Evolutionary conservation across 805 yeast species (phyloP), one percentile per base, ranked within the genome.

Genomic region (Myxozyma mucilagina): DNA sequence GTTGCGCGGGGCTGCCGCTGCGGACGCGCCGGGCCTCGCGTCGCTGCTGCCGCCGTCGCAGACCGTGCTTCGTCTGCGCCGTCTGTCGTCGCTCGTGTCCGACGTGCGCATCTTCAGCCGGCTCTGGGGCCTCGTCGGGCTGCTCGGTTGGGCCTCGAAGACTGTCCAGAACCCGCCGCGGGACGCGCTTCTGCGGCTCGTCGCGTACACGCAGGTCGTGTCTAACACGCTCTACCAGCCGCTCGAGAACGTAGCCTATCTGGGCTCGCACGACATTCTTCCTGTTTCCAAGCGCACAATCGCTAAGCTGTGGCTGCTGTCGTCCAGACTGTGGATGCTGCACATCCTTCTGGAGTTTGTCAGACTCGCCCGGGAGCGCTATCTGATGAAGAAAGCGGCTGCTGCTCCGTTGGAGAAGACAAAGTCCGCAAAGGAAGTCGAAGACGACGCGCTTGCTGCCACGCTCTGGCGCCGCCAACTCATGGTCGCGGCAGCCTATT

Each of bases 241-340:
- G 2, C 68, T 77, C 10, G 80, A 77, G 67, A 75, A 78, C 59
- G 47, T 73, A 13, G 80, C 80, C 2, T 77, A 75, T 50, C 66
- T 77, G 47, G 75, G 72, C 24, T 60, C 70, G 47, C 76, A 78
- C 67, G 71, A 71, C 41, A 71, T 77, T 8, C 39, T 76, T n/a
- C 68, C 69, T 13, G 42, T 77, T 14, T 59, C 70, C 18, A 56
- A 65, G n/a, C 52, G 55, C 13, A 59, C 62, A 6, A 72, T 73
- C 56, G 67, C 66, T 24, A 69, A 69, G 57, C 64, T 76, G 5
- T 76, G 79, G 79, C 66, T 70, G 13, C 63, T 67, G 36, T 72
- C 77, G 13, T 72, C 77, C 58, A 56, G 70, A 56, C 67, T 73
- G 56, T 77, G 80, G 80, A 76, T 78, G 1, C 69, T 70, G 32